These are phyloP conservation scores for Cytospora piceae DNA, from an alignment of 2,329 filamentous ascomycete species.

Conservation along the genomic window DNA sequence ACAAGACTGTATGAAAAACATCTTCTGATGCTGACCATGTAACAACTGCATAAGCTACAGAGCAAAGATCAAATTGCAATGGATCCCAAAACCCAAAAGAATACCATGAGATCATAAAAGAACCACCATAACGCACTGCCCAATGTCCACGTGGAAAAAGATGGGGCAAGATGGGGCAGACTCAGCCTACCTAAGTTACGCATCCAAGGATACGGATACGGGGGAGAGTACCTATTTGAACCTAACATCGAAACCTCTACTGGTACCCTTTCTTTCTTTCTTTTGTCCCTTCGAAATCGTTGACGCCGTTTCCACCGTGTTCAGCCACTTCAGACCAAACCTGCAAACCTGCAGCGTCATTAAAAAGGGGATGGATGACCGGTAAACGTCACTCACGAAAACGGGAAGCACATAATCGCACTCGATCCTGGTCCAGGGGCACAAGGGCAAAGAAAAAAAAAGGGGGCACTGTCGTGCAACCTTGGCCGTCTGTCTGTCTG, in stretches of 20 bases:
- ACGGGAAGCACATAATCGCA: conserved; percentile 16
- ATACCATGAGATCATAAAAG: neutral
- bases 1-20: neutral
- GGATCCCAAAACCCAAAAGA: neutral
- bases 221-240: neutral
- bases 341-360: neutral
- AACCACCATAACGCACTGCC: conserved; percentile 2
- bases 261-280: neutral
- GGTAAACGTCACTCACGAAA: conserved; percentile 7
- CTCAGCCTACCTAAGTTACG: neutral
- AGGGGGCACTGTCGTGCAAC: conserved; percentile 11
- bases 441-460: no score
- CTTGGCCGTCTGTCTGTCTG: neutral
- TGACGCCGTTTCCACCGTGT: no score
- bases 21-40: neutral
- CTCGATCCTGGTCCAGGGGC: conserved; percentile 5
- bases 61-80: neutral
- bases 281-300: neutral
- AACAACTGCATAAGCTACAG: neutral
- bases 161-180: neutral
- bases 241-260: neutral
- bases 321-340: no score
- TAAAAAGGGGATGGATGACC: neutral
- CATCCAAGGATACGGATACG: neutral
- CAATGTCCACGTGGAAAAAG: neutral